Percentiles rank a stretch among this genome's conserved stretches.
These are phyloP conservation scores for Mitragyna speciosa DNA, from an alignment of 257 asterid genomes.

Conservation along the genomic window DNA sequence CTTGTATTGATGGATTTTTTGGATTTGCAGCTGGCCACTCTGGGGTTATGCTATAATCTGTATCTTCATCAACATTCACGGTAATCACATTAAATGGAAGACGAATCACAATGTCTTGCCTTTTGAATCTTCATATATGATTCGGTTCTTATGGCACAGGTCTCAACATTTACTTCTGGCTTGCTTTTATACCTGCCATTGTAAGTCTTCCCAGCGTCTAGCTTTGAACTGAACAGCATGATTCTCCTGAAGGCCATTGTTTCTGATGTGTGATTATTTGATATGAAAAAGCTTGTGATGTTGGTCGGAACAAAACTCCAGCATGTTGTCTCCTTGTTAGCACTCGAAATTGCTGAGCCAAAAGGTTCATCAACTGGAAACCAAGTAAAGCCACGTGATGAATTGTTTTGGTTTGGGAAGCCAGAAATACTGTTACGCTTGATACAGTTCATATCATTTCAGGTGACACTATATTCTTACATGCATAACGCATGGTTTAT, in stretches of 20 bases:
- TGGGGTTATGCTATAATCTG: conserved; percentile 91
- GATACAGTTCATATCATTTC: conserved; percentile 86
- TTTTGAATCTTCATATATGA: conserved; percentile 4
- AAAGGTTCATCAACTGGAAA: conserved; percentile 44
- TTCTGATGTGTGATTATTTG: conserved; percentile 23
- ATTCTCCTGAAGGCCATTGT: not conserved
- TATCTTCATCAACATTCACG: conserved; percentile 83
- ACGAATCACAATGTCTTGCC: not conserved
- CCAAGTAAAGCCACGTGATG: conserved; percentile 86
- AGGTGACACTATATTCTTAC: conserved; percentile 41
- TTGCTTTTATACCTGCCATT: conserved; percentile 75
- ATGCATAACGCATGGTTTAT: not conserved
- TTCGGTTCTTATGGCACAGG: conserved; percentile 48
- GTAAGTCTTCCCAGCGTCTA: conserved; percentile 46
- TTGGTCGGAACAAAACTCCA: conserved; percentile 89
- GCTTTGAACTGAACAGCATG: not conserved
- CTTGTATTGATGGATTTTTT: conserved; percentile 7
- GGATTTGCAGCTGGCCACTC: conserved; percentile 77
- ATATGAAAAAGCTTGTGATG: conserved; percentile 64
- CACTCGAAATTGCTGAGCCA: conserved; percentile 75
- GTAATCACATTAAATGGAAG: conserved; percentile 32
- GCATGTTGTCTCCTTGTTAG: conserved; percentile 80
- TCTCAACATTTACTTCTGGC: conserved; percentile 85
- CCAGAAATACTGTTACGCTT: conserved; percentile 71
- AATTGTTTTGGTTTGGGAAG: conserved; percentile 82